phyloP scores from a whole-genome alignment of 345 rosid genomes.

The Chamaenerion angustifolium region DNA sequence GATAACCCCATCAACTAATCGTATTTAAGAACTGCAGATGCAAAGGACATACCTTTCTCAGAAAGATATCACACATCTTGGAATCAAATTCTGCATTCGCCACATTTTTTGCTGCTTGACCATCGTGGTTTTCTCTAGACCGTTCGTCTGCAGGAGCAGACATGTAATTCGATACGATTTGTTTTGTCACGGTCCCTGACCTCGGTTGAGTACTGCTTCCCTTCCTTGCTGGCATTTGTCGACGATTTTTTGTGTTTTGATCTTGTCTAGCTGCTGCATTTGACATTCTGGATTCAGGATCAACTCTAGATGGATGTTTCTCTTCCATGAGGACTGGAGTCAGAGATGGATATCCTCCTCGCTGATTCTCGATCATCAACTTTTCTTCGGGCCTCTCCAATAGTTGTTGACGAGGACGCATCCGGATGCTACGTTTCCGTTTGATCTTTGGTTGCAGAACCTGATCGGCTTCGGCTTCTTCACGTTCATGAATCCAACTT shows the following conservation, averaged over 20 bases:
- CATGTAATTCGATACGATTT: conserved; percentile 25
- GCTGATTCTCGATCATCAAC: no score
- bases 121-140: not conserved
- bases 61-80: conserved; percentile 67
- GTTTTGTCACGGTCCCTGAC: conserved; percentile 56
- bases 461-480: conserved; percentile 94
- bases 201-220: conserved; percentile 46
- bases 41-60: conserved; percentile 56
- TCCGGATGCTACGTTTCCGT: conserved; percentile 84
- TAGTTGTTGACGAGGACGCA: conserved; percentile 58
- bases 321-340: conserved; percentile 29
- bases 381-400: no score
- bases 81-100: conserved; percentile 39
- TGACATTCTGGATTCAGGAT: no score
- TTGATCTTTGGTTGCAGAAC: conserved; percentile 94
- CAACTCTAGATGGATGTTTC: conserved; percentile 12
- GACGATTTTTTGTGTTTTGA: conserved; percentile 47
- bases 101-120: conserved; percentile 21
- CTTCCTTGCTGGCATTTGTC: conserved; percentile 55
- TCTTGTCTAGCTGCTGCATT: conserved; percentile 27
- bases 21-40: not conserved
- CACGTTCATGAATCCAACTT: conserved; percentile 92
- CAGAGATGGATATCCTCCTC: not conserved
- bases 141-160: conserved; percentile 44
- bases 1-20: no score